Percentiles rank a stretch among this genome's conserved stretches.
phyloP scores from a whole-genome alignment of 805 yeast species.

The Yarrowia phangngaensis region DNA sequence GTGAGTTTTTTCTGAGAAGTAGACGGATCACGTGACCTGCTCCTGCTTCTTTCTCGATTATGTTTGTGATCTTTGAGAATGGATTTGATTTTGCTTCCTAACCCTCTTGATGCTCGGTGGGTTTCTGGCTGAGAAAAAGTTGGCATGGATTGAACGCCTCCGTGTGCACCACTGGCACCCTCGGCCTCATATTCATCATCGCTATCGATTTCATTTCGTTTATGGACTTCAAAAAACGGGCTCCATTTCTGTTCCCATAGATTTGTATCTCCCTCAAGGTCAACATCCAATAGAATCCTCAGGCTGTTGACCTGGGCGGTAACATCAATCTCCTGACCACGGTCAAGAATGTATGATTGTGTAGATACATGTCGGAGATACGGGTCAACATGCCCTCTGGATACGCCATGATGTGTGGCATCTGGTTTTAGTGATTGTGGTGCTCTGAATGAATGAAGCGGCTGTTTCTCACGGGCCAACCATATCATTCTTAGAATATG shows the following conservation, averaged over 20 bases:
- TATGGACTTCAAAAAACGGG: neutral
- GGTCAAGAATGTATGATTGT: neutral
- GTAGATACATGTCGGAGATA: neutral
- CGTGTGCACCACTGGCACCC: too few species aligned
- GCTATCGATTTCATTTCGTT: neutral
- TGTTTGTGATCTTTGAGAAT: neutral
- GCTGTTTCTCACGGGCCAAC: neutral
- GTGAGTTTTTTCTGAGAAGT: too few species aligned
- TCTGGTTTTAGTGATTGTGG: too few species aligned
- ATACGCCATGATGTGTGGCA: too few species aligned
- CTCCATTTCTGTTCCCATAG: constrained; percentile 22
- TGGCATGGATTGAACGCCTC: too few species aligned
- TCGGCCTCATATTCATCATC: neutral
- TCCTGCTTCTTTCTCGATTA: neutral
- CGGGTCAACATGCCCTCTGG: neutral
- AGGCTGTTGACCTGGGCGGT: constrained; percentile 1
- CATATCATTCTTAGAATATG: constrained; percentile 12
- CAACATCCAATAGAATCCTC: constrained; percentile 7
- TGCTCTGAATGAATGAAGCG: neutral
- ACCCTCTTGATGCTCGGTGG: neutral
- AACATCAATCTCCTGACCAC: constrained; percentile 8
- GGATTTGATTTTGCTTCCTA: neutral
- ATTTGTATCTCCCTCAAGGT: constrained; percentile 3
- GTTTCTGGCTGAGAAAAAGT: too few species aligned
- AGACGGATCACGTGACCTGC: neutral